These are phyloP conservation scores for Colletotrichum viniferum DNA, from an alignment of 2,329 filamentous ascomycete species.

Conservation along the genomic window DNA sequence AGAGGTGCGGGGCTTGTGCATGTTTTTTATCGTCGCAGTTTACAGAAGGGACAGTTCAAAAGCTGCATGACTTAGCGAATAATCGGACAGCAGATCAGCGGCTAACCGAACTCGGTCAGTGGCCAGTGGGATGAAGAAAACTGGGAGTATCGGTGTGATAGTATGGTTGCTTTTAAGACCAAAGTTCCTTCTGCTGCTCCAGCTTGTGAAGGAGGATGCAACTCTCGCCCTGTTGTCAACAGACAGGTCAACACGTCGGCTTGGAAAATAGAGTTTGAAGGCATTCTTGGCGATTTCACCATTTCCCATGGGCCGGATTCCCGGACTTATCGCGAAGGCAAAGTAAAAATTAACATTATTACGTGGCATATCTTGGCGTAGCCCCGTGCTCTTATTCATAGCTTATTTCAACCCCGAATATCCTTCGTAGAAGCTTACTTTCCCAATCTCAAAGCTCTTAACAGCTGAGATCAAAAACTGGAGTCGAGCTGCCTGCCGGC, in stretches of 20 bases:
- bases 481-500: not conserved
- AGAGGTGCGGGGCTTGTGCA: not conserved
- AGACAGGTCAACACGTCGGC: not conserved
- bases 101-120: not conserved
- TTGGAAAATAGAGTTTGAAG: not conserved
- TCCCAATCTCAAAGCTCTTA: not conserved
- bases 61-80: not conserved
- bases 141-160: not conserved
- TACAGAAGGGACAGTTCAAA: not conserved
- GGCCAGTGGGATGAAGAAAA: not conserved
- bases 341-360: not conserved
- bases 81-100: not conserved
- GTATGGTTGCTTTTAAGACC: not conserved
- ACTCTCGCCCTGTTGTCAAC: not conserved
- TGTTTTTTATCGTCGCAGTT: not conserved
- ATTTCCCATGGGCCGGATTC: not conserved
- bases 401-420: not conserved
- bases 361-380: not conserved
- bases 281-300: not conserved
- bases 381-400: not conserved
- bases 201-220: not conserved
- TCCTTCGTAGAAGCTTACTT: fast-evolving
- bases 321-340: not conserved
- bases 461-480: conserved; percentile 8
- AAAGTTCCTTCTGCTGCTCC: not conserved